A percentile compares a stretch with the other conserved stretches of the same genome.
These are phyloP conservation scores for Mycocentrospora acerina DNA, from an alignment of 2,329 filamentous ascomycete species.

Conservation along the genomic window DNA sequence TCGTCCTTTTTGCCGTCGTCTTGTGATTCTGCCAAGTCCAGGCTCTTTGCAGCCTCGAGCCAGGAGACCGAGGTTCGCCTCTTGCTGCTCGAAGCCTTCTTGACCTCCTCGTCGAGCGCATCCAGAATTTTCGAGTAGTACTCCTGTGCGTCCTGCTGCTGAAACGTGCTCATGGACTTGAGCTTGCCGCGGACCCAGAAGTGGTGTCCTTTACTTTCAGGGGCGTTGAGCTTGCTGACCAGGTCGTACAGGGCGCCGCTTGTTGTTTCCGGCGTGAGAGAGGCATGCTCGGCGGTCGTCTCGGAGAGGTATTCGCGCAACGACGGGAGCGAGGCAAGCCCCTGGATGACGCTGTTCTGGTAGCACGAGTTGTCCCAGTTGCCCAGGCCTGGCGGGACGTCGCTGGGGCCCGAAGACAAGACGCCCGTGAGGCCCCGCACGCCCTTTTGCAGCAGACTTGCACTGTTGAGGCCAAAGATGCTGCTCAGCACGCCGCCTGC, in stretches of 20 bases:
- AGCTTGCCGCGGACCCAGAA: constrained; percentile 80
- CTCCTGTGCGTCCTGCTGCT: constrained; percentile 97
- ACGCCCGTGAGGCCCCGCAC: constrained; percentile 40
- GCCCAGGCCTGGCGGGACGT: constrained; percentile 65
- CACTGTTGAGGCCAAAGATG: constrained; percentile 43
- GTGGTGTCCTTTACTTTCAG: constrained; percentile 69
- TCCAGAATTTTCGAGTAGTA: constrained; percentile 91
- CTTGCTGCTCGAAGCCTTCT: constrained; percentile 46
- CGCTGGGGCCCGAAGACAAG: constrained; percentile 30
- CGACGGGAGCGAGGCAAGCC: constrained; percentile 70
- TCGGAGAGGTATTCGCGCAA: constrained; percentile 64
- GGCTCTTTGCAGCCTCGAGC: constrained; percentile 25
- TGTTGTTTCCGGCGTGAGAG: constrained; percentile 47
- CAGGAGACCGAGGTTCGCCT: constrained; percentile 42
- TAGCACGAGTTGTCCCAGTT: constrained; percentile 97
- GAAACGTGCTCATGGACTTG: constrained; percentile 92
- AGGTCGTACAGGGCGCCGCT: constrained; percentile 63
- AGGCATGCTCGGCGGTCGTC: constrained; percentile 33
- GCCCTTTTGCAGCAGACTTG: constrained; percentile 39
- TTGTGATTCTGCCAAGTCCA: constrained; percentile 15
- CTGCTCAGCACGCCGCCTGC: constrained; percentile 28
- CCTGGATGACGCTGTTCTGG: constrained; percentile 91
- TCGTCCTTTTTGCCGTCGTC: constrained; percentile 7
- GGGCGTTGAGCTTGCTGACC: constrained; percentile 69
- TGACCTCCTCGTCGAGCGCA: constrained; percentile 77